Evolutionary conservation across 2,329 filamentous ascomycete genomes (phyloP), one percentile per base, ranked within the genome.

Genomic region (Penicillium sp.): DNA sequence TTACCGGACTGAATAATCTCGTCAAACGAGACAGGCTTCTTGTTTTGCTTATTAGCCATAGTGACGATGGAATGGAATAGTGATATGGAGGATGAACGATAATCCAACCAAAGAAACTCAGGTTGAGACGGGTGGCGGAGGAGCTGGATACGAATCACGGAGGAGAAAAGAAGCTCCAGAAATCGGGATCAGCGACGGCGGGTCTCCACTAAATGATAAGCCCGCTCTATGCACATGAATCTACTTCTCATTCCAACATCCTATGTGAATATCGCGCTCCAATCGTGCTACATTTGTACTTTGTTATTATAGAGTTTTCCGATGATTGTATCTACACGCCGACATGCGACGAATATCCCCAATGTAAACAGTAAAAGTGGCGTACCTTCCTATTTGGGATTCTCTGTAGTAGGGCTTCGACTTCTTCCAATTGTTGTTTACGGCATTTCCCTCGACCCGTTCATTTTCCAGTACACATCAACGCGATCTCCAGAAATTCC

Each of bases 1-100:
- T 73, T 73, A 81, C 80, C 78, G 63, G 78, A 75, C 68, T 81
- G 73, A 56, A 83, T 82, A 63, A 83, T 81, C 43, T 76, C 75
- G 64, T 83, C 76, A 59, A 83, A 82, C 9, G 79, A 79, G 41
- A 77, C 63, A 21, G 58, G 73, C 65, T 62, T 68, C 27, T 52
- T 31, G 10, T 37, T 10, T 13, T 53, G 52, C 60, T 67, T 77
- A 68, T 53, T 67, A 56, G 50, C 70, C 76, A 79, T 79, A 47
- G 46, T 61, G 57, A 61, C 3, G 8, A 48, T 31, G 9, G 11
- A 26, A 37, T 27, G 14, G 33, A 50, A 24, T 21, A n/a, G 11
- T 13, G 24, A 19, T 39, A 7, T 39, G 9, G 24, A n/a, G 9
- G 11, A 27, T n/a, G 14, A 37, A 19, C 27, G 11, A 50, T 33